Conservation (phyloP, 345 rosid genomes). For the Excoecaria agallocha region DNA sequence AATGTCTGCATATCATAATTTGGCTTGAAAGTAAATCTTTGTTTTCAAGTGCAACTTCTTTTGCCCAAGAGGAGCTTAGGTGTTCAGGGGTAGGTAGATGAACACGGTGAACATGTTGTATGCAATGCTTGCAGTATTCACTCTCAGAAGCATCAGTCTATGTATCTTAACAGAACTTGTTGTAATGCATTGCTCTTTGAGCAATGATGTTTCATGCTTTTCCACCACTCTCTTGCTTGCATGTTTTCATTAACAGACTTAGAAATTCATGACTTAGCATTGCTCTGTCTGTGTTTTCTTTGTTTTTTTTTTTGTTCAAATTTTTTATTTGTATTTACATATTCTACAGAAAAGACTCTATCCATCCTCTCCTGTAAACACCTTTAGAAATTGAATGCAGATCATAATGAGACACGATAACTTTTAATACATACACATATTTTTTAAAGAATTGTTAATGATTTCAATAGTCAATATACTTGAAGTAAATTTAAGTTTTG, state of each 20-base stretch:
- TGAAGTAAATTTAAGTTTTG: background rate
- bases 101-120: too few species aligned
- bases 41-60: background rate
- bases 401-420: background rate
- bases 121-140: too few species aligned
- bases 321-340: background rate
- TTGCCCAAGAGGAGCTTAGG: background rate
- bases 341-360: background rate
- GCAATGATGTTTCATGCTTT: too few species aligned
- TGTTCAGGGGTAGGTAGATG: background rate
- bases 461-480: background rate
- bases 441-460: too few species aligned
- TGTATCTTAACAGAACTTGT: too few species aligned
- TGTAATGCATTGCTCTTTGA: too few species aligned
- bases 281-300: background rate
- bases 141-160: too few species aligned
- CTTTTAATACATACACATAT: background rate
- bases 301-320: background rate
- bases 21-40: background rate
- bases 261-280: background rate
- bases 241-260: too few species aligned
- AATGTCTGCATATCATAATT: background rate
- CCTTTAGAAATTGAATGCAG: background rate
- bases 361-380: background rate
- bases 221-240: too few species aligned